Base-by-base conservation (phyloP, 495 filamentous ascomycete species). In the Penicillium antarcticum region DNA sequence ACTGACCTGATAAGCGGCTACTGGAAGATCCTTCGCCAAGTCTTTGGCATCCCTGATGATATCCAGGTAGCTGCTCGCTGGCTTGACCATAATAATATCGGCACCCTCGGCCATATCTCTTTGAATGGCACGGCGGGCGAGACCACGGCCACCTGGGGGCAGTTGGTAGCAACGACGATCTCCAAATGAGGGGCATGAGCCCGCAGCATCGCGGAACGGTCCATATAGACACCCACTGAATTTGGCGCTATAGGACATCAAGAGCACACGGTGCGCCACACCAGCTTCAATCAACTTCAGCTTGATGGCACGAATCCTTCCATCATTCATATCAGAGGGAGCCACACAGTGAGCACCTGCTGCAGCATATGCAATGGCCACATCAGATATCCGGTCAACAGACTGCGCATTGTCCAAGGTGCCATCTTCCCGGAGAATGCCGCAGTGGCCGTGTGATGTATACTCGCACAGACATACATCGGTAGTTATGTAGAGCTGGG, bases 391-490 rank as follows among this genome's bases (percentile, higher is more conserved):
- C 34, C 94, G 86, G 55, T 97, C 91, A 26, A 97, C 90, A 29
- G 89, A 95, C 41, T 92, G 80, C 23, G 82, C 79, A 66, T 98
- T 97, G 79, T 97, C 95, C 24, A 98, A 80, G 50, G 82, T 86
- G 35, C 89, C 91, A 66, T 98, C 94, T 56, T 96, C 89, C 37
- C 89, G 80, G 19, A 97, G 77, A 55, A 98, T 95, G 38, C 95
- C 94, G 66, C 94, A 98, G 73, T 98, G 94, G 38, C 94, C 94
- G 64, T 98, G 94, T n/a, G 88, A 92, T 6, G 94, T 97, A 71
- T 98, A 98, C 69, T 98, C 94, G 77, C 94, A 98, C 4, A 98
- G 85, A 66, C 94, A 97, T 41, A 98, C 94, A 70, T 98, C 94
- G 32, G 86, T 81, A 43, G 86, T 83, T 57, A 98, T 86, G 69